Evolutionary conservation across 495 filamentous ascomycete genomes (phyloP).

Genomic region (Aspergillus olivimuriae): DNA sequence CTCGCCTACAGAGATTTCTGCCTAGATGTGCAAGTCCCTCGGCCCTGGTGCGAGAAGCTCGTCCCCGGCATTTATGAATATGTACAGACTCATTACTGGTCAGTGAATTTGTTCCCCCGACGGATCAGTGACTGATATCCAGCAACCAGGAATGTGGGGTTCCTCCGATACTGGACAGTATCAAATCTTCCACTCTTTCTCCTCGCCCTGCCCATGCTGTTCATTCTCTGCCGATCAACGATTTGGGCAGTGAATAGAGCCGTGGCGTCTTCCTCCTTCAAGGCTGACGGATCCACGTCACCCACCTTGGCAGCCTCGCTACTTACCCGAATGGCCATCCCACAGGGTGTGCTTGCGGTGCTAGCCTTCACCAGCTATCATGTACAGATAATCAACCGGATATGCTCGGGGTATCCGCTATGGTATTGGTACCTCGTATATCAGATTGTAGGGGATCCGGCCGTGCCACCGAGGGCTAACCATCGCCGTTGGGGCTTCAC

Average conservation of each 20-base stretch:
- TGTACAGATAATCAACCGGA: constrained; percentile 85
- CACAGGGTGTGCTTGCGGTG: constrained; percentile 64
- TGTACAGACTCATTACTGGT: constrained; percentile 91
- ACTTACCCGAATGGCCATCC: constrained; percentile 48
- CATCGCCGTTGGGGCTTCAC: constrained; percentile 18
- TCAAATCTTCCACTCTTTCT: constrained; percentile 85
- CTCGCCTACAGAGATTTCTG: constrained; percentile 74
- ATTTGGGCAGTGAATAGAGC: constrained; percentile 37
- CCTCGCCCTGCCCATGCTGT: constrained; percentile 71
- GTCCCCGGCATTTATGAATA: constrained; percentile 85
- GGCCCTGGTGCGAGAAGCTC: constrained; percentile 67
- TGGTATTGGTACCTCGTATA: constrained; percentile 80
- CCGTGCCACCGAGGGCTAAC: constrained; percentile 15
- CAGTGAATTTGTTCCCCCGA: constrained; percentile 18
- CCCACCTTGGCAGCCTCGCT: constrained; percentile 43
- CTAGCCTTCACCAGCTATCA: constrained; percentile 76
- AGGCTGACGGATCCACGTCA: constrained; percentile 14
- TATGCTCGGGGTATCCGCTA: constrained; percentile 81
- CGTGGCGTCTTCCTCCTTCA: constrained; percentile 4
- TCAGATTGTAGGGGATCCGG: constrained; percentile 18
- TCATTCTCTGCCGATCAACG: constrained; percentile 58
- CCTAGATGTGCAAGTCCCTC: constrained; percentile 21
- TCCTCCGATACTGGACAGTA: constrained; percentile 84
- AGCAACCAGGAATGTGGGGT: constrained; percentile 68
- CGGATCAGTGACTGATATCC: constrained; percentile 8